Evolutionary conservation across 2,329 filamentous ascomycete species (phyloP), one percentile per base, ranked within the genome.

Genomic region (Pseudopyrenochaeta lycopersici): DNA sequence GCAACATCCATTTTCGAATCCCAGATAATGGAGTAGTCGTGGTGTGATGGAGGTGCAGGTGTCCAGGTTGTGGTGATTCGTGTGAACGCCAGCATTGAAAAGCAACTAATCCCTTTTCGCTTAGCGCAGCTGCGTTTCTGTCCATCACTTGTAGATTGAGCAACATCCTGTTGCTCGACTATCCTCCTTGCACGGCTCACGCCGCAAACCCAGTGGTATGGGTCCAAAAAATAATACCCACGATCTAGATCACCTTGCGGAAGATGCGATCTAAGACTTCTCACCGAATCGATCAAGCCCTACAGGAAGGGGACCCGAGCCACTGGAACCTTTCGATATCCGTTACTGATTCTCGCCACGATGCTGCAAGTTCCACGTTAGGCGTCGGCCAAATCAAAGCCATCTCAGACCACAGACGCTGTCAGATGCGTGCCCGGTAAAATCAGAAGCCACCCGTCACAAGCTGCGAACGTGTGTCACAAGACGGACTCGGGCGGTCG

Each of bases 1-100:
- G 46, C 43, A 36, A 57, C 6, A 23, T 64, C 60, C 64, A 70
- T 72, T 29, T 33, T 55, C 35, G 14, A 14, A 11, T 18, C 33
- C 30, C 20, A 21, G 6, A 21, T 4, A 21, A n/a, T 39, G 18
- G 14, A 23, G 11, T 9, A 20, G 11, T 15, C 21, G 20, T 17
- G 17, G 14, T 43, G 40, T 33, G 46, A 38, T 39, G 18, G n/a
- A 45, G 23, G 38, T 56, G 46, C 31, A 23, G 29, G 49, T 38
- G 46, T 42, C 14, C 20, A 30, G 40, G 23, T 30, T 57, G 39
- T 21, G 38, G 45, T 52, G 52, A 31, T 29, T 29, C 9, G 43
- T 49, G 30, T 27, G 35, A 47, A 33, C 27, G 30, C 42, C 21
- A 31, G 39, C 32, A 39, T 17, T 39, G 31, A 57, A 54, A 51